phyloP scores from a whole-genome alignment of 257 asterid genomes.

The Mitragyna speciosa region DNA sequence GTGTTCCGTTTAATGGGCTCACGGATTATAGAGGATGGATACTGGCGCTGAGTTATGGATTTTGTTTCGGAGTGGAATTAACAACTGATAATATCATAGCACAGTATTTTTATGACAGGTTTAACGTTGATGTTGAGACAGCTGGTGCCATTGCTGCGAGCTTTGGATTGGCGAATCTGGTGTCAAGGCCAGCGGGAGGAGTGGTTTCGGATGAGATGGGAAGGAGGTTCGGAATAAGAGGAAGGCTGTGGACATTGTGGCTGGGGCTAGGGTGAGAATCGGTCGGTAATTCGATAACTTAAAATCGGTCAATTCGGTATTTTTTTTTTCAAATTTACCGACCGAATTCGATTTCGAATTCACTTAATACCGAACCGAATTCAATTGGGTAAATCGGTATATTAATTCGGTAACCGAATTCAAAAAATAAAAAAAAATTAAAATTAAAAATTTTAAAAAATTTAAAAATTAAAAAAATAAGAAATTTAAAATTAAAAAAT shows the following conservation, averaged over 20 bases:
- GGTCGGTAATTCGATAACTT: too few species aligned
- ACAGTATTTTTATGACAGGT: constrained; percentile 52
- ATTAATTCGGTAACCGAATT: too few species aligned
- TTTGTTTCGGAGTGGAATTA: constrained; percentile 55
- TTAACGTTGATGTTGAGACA: constrained; percentile 32
- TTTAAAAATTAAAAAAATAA: too few species aligned
- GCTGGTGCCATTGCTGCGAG: constrained; percentile 64
- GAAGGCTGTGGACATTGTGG: constrained; percentile 71
- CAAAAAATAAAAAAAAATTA: too few species aligned
- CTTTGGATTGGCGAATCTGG: constrained; percentile 52
- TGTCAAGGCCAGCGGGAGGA: constrained; percentile 61
- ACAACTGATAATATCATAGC: constrained; percentile 63
- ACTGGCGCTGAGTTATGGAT: constrained; percentile 42
- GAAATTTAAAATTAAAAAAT: too few species aligned
- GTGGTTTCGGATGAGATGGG: constrained; percentile 55
- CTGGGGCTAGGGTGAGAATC: too few species aligned
- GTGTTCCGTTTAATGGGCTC: constrained; percentile 34
- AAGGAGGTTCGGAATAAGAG: constrained; percentile 56
- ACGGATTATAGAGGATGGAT: constrained; percentile 59
- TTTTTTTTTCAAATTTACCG: too few species aligned
- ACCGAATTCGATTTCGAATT: too few species aligned
- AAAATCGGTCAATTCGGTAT: too few species aligned
- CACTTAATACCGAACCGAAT: too few species aligned
- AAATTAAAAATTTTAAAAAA: too few species aligned
- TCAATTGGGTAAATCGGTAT: too few species aligned